Evolutionary conservation across 345 rosid genomes (phyloP).

Genomic region (Noccaea caerulescens): DNA sequence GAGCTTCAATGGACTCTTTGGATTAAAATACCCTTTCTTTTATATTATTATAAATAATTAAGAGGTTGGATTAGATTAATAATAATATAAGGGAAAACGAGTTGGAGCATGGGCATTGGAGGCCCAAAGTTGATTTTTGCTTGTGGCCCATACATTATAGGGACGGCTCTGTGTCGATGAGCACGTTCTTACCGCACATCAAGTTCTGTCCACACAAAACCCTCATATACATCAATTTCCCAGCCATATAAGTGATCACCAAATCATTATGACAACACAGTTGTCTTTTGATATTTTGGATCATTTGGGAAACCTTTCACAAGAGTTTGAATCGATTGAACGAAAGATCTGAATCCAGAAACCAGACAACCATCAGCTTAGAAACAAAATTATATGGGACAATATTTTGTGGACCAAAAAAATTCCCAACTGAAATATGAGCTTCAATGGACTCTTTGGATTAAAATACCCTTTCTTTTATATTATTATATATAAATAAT

Average conservation of each 20-base stretch:
- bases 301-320: slow-evolving; percentile 92
- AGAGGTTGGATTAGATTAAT: too few species aligned
- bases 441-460: background rate
- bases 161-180: too few species aligned
- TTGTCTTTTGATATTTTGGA: slow-evolving; percentile 52
- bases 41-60: too few species aligned
- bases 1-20: too few species aligned
- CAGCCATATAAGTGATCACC: background rate
- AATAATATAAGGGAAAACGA: too few species aligned
- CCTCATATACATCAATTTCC: slow-evolving; percentile 24
- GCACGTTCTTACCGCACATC: slow-evolving; percentile 88
- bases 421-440: too few species aligned
- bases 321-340: slow-evolving; percentile 87
- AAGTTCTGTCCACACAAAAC: slow-evolving; percentile 64
- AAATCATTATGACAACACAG: background rate
- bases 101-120: too few species aligned
- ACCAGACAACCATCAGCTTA: slow-evolving; percentile 26
- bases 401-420: background rate
- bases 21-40: too few species aligned
- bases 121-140: too few species aligned
- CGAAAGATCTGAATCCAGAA: slow-evolving; percentile 72
- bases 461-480: too few species aligned
- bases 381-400: background rate
- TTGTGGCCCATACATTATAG: too few species aligned
- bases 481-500: too few species aligned